These are phyloP conservation scores for Aspergillus sp. DNA, from an alignment of 2,329 filamentous ascomycete genomes.

Conservation along the genomic window DNA sequence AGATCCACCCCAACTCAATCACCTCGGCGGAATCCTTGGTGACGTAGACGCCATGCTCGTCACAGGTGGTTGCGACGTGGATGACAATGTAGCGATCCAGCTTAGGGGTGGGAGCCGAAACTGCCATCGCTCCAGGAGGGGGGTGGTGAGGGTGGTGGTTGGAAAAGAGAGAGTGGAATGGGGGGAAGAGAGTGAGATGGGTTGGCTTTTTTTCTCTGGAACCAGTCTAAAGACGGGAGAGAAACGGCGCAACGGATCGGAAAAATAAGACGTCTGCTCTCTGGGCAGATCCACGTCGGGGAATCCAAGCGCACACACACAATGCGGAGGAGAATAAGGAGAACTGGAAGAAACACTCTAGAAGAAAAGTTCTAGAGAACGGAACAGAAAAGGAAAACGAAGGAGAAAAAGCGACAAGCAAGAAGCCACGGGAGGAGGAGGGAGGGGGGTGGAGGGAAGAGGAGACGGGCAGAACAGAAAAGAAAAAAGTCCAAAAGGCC, in stretches of 20 bases:
- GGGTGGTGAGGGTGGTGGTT: conserved; percentile 16
- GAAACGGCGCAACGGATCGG: conserved; percentile 15
- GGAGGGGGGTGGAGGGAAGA: conserved; percentile 13
- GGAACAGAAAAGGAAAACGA: conserved; percentile 8
- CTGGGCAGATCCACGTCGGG: conserved; percentile 1
- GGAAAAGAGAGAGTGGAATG: conserved; percentile 16
- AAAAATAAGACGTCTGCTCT: conserved; percentile 8
- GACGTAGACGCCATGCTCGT: conserved; percentile 98
- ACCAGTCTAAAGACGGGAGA: background rate
- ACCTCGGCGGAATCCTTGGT: conserved; percentile 99
- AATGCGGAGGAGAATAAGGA: conserved; percentile 6
- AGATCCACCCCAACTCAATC: conserved; percentile 97
- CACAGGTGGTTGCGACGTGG: conserved; percentile 97
- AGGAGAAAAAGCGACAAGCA: conserved; percentile 13
- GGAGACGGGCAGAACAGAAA: conserved; percentile 30
- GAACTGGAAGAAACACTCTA: no score
- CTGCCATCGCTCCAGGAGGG: conserved; percentile 39
- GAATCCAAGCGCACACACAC: background rate
- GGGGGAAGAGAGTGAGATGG: background rate
- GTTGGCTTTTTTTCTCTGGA: background rate
- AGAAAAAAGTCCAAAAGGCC: conserved; percentile 9
- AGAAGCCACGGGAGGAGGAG: conserved; percentile 17
- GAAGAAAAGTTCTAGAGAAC: conserved; percentile 22
- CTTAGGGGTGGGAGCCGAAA: conserved; percentile 59
- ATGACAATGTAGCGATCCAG: conserved; percentile 97